Evolutionary conservation across 176 grass and related monocot species (phyloP).

Genomic region (Ensete glaucum): DNA sequence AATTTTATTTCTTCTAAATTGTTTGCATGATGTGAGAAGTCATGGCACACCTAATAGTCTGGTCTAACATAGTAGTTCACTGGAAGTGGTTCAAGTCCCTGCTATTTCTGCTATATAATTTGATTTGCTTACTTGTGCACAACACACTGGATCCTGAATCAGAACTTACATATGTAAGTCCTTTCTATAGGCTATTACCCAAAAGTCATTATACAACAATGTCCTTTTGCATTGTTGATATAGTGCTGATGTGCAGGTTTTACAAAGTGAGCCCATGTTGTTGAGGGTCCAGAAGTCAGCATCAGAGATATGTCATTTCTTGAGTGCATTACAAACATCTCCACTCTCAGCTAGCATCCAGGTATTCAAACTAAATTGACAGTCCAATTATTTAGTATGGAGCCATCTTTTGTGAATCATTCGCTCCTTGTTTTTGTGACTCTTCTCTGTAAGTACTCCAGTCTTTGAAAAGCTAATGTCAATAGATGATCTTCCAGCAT

Average conservation of each 20-base stretch:
- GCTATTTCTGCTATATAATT: not conserved
- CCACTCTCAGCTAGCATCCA: conserved; percentile 25
- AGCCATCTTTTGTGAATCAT: not conserved
- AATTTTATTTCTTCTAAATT: not conserved
- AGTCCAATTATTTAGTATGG: not conserved
- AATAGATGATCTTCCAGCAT: conserved; percentile 17
- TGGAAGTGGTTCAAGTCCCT: not conserved
- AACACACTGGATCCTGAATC: not conserved
- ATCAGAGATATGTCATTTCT: conserved; percentile 23
- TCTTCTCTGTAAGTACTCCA: not conserved
- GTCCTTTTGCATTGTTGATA: not conserved
- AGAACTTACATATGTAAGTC: not conserved
- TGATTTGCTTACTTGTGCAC: not conserved
- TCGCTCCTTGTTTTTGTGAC: not conserved
- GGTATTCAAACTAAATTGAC: conserved; percentile 12
- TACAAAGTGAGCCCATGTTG: conserved; percentile 27
- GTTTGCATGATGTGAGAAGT: not conserved
- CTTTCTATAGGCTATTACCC: not conserved
- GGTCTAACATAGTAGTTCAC: not conserved
- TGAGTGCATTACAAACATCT: conserved; percentile 30
- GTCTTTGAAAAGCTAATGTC: not conserved
- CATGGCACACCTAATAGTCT: not conserved
- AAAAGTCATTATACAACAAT: not conserved
- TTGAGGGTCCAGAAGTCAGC: conserved; percentile 29
- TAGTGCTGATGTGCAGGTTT: conserved; percentile 19